Base-by-base conservation (phyloP, 306 rosid species). In the Cucurbita moschata region DNA sequence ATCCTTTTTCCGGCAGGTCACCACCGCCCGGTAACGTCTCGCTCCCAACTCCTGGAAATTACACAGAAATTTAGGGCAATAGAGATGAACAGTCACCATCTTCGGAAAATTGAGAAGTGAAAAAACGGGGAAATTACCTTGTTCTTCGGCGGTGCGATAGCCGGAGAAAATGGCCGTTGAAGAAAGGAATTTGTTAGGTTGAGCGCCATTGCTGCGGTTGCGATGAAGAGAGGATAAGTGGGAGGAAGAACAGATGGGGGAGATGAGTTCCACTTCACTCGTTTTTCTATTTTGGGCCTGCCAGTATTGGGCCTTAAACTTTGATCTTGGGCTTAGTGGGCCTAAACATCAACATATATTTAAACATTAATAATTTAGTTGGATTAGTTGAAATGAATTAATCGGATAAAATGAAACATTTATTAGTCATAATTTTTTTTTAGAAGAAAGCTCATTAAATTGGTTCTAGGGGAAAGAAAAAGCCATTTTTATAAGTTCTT, bases 1-100 rank as follows among this genome's bases (percentile, higher is more conserved):
- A 3, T 90, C 98, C 82, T 93, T 93, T 89, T 90, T 93, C 89
- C 93, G 87, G 81, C 96, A 93, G 40, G 81, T 79, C 44, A 93
- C 85, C 61, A 79, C 76, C 54, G 61, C 37, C 60, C 77, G 81
- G 54, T 10, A 58, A 57, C 53, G 80, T 30, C 81, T 72, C 16
- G 64, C 79, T 7, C 64, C 40, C 2, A 73, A 69, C 13, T 67
- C 81, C 89, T 86, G 77, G 51, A 70, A 66, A 52, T 66, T 13
- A 21, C 18, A 37, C 11, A 8, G 10, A 44, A 66, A 66, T 5
- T 9, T 5, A 16, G 54, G 72, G 10, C 10, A 18, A 19, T 3
- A 3, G 8, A 66, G 19, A 40, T 18, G 47, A n/a, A n/a, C 0
- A 64, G 21, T 18, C 51, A 2, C 4, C 9, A 51, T n/a, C 16